Evolutionary conservation across 2,329 filamentous ascomycete genomes (phyloP).

Genomic region (Colletotrichum sp.): DNA sequence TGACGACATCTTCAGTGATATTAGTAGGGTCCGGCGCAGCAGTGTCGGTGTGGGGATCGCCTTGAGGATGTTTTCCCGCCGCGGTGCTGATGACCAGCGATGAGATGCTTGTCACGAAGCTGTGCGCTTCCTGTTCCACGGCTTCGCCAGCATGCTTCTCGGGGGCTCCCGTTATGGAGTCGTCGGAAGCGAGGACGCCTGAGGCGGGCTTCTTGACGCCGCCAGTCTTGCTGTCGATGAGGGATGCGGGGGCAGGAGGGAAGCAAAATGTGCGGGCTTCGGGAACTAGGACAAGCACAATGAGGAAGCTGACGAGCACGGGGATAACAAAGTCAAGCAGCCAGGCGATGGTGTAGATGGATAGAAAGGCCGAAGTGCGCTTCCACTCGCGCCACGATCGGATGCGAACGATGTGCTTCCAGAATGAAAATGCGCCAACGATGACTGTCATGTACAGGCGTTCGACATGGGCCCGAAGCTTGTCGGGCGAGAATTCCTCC

Average conservation of each 20-base stretch:
- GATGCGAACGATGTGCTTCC: conserved; percentile 78
- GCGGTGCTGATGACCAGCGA: conserved; percentile 77
- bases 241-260: conserved; percentile 76
- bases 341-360: conserved; percentile 70
- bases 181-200: conserved; percentile 76
- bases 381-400: conserved; percentile 79
- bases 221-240: conserved; percentile 73
- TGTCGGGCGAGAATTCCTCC: conserved; percentile 85
- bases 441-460: conserved; percentile 82
- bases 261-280: conserved; percentile 69
- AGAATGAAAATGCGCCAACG: conserved; percentile 67
- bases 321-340: conserved; percentile 73
- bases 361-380: conserved; percentile 68
- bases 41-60: conserved; percentile 59
- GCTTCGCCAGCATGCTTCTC: conserved; percentile 86
- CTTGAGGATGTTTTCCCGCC: conserved; percentile 76
- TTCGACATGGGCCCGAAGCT: conserved; percentile 79
- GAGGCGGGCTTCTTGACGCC: conserved; percentile 79
- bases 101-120: conserved; percentile 75
- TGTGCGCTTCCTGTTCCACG: conserved; percentile 82
- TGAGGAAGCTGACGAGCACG: conserved; percentile 59
- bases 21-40: conserved; percentile 57
- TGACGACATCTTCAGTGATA: conserved; percentile 39
- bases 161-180: conserved; percentile 80
- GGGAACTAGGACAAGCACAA: conserved; percentile 71